Base-by-base conservation (phyloP, 768 basidiomycete genomes). In the Lactifluus hygrophoroides region DNA sequence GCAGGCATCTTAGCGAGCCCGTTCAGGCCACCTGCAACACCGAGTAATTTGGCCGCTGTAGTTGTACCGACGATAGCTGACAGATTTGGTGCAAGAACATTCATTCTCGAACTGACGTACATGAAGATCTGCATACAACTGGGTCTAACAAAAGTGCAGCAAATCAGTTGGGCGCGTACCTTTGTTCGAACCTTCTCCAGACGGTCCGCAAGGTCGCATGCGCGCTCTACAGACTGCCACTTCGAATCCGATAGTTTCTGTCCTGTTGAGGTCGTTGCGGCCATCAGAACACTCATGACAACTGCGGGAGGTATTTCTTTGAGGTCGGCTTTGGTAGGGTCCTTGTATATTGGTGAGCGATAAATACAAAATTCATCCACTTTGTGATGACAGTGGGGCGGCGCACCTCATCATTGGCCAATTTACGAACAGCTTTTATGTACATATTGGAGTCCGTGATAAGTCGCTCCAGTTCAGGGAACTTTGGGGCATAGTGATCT, bases 31-130 rank as follows among this genome's bases (percentile, higher is more conserved):
- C 96, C 96, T 40, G 96, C 94, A 52, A 98, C 91, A 69, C 96
- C 96, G 40, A 99, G 84, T 53, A 99, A 75, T 77, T 99, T 99
- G 47, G 96, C 96, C 54, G 96, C 96, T 78, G 94, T 95, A 66
- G 90, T 93, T 58, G 96, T 96, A 72, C 96, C 95, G 75, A 98
- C 91, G 74, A 99, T 96, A 72, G 90, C 88, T 68, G 94, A 95
- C 70, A 99, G 83, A 73, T 99, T 99, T 68, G 96, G 96, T 66
- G 96, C 95, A 69, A 99, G 87, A 57, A 93, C 83, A 75, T 92
- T 91, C 92, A 99, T 98, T 76, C 96, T 83, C 67, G 92, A 95
- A 78, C 94, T 95, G 72, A 99, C 96, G 81, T 98, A 99, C 79
- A 90, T 86, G 75, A 98, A 95, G 67, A 98, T 99, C 89, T 94